These are phyloP conservation scores for Citrullus amarus DNA, from an alignment of 306 rosid genomes.

Conservation along the genomic window DNA sequence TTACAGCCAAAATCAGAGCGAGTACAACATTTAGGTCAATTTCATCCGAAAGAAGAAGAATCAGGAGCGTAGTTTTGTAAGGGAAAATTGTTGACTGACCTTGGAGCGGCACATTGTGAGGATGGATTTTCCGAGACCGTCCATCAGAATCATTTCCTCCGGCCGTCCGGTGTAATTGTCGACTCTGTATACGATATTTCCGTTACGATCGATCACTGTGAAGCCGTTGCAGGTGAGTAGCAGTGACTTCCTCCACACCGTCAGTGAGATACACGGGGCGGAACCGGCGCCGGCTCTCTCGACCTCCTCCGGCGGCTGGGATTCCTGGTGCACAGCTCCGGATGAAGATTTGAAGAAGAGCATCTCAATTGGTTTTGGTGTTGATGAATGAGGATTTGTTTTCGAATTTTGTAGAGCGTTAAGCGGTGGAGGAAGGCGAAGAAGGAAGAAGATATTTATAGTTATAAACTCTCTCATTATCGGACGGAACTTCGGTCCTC, in stretches of 20 bases:
- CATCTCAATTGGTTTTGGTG: background rate
- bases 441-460: background rate
- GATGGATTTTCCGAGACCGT: constrained; percentile 54
- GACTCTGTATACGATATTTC: constrained; percentile 67
- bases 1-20: background rate
- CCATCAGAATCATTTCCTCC: constrained; percentile 65
- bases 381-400: background rate
- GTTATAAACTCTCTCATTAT: background rate
- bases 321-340: constrained; percentile 48
- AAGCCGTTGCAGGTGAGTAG: constrained; percentile 63
- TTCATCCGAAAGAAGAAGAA: background rate
- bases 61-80: background rate
- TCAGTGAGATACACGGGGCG: constrained; percentile 25
- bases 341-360: constrained; percentile 37
- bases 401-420: background rate
- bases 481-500: background rate
- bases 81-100: constrained; percentile 22
- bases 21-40: background rate
- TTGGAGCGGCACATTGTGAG: constrained; percentile 54
- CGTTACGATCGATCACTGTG: constrained; percentile 64
- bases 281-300: constrained; percentile 3
- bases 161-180: constrained; percentile 60
- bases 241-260: constrained; percentile 82
- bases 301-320: constrained; percentile 13
- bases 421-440: background rate